Evolutionary conservation across 257 asterid genomes (phyloP).

Genomic region (Solanum virginianum): DNA sequence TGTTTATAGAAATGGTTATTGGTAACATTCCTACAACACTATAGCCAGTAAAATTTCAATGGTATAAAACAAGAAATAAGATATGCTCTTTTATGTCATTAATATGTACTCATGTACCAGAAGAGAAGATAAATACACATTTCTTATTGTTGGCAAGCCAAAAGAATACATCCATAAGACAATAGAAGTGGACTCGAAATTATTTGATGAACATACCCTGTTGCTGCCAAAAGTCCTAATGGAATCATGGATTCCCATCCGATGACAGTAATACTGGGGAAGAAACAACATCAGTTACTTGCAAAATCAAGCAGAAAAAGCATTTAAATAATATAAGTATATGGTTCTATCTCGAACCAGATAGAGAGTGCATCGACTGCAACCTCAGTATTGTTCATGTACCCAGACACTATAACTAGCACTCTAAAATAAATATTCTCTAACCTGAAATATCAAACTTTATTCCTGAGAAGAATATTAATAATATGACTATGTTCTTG

Average conservation of each 20-base stretch:
- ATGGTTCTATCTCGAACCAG: slow-evolving; percentile 28
- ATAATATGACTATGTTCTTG: background rate
- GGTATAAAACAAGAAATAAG: background rate
- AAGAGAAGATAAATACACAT: background rate
- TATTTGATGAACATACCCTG: slow-evolving; percentile 29
- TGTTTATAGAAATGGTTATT: background rate
- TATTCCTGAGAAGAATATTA: background rate
- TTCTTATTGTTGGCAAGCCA: background rate
- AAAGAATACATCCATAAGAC: background rate
- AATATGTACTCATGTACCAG: background rate
- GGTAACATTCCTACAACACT: background rate
- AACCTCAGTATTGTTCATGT: slow-evolving; percentile 31
- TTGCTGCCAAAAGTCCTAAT: slow-evolving; percentile 55
- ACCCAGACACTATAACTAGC: slow-evolving; percentile 35
- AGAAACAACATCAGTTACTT: background rate
- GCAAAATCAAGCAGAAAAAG: background rate
- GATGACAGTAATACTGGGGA: slow-evolving; percentile 33
- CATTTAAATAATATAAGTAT: background rate
- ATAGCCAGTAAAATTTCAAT: background rate
- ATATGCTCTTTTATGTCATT: background rate
- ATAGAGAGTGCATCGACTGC: slow-evolving; percentile 57
- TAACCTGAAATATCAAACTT: slow-evolving; percentile 29
- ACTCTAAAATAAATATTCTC: slow-evolving; percentile 48
- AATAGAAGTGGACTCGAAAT: background rate
- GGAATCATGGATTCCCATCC: slow-evolving; percentile 65